Percentiles rank a stretch among this genome's conserved stretches.
These are phyloP conservation scores for Petunia secreta DNA, from an alignment of 257 asterid genomes.

Conservation along the genomic window DNA sequence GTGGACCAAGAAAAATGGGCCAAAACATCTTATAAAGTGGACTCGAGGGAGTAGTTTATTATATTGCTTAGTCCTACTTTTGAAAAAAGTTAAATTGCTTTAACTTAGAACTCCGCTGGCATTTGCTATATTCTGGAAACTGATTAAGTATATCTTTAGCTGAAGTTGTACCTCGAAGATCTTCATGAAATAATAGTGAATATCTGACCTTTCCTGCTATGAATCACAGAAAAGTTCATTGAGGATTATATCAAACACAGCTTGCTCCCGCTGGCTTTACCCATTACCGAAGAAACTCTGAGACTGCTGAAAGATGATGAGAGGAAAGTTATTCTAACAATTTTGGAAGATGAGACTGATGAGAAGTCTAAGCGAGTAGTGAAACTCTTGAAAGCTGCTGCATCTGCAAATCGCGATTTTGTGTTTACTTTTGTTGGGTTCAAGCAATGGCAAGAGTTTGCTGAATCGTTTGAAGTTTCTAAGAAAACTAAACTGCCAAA, in stretches of 20 bases:
- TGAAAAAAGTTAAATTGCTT: not conserved
- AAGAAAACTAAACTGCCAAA: constrained; percentile 70
- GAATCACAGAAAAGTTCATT: constrained; percentile 66
- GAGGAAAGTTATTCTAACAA: constrained; percentile 68
- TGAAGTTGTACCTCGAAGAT: not conserved
- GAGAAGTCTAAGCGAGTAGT: constrained; percentile 57
- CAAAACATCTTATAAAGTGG: too few species aligned
- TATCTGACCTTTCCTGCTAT: constrained; percentile 31
- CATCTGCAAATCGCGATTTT: constrained; percentile 89
- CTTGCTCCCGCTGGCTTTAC: constrained; percentile 71
- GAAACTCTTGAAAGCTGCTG: constrained; percentile 78
- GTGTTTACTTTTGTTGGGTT: constrained; percentile 81
- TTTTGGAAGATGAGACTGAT: constrained; percentile 64
- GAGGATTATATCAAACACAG: constrained; percentile 86
- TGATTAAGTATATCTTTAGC: not conserved
- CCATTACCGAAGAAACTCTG: constrained; percentile 67
- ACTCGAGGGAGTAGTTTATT: not conserved
- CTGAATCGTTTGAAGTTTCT: constrained; percentile 67
- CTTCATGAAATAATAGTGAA: not conserved
- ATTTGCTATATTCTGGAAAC: not conserved
- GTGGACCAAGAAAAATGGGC: too few species aligned
- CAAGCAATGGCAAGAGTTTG: constrained; percentile 77
- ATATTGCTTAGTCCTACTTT: not conserved
- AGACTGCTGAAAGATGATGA: constrained; percentile 64
- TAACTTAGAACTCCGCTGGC: not conserved